Conservation (phyloP, 768 basidiomycete species). For the Lentinus tigrinus region DNA sequence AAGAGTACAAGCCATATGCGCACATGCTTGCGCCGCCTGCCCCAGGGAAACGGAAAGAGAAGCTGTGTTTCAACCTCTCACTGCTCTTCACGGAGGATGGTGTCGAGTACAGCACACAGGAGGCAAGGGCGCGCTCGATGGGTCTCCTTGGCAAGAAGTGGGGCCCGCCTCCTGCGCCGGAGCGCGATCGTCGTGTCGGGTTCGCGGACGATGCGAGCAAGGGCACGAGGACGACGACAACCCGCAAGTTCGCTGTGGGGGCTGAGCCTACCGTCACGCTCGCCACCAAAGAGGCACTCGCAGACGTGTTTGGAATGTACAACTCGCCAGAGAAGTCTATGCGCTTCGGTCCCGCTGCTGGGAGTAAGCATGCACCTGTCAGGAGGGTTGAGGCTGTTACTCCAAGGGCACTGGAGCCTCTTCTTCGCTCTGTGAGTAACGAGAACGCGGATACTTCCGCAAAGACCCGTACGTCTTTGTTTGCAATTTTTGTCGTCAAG, state of each 20-base stretch:
- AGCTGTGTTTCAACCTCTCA: conserved; percentile 63
- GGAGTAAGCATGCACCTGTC: conserved; percentile 73
- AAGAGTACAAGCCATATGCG: conserved; percentile 53
- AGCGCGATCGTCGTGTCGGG: conserved; percentile 40
- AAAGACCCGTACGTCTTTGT: conserved; percentile 36
- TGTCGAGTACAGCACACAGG: conserved; percentile 82
- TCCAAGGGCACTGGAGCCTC: conserved; percentile 22
- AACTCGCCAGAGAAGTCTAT: conserved; percentile 84
- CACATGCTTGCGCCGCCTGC: conserved; percentile 69
- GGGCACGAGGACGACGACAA: conserved; percentile 28
- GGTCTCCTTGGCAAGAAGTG: conserved; percentile 85
- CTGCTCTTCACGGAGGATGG: conserved; percentile 75
- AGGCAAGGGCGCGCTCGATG: conserved; percentile 78
- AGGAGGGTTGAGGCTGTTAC: conserved; percentile 63
- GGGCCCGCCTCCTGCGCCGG: conserved; percentile 57
- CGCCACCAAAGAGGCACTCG: conserved; percentile 93
- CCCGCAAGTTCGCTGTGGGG: conserved; percentile 43
- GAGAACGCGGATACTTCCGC: conserved; percentile 26
- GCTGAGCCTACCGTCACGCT: conserved; percentile 89
- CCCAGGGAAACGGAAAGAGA: conserved; percentile 71
- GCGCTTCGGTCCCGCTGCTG: conserved; percentile 44
- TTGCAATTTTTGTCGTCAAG: not conserved
- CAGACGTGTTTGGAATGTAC: conserved; percentile 95
- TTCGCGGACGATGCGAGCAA: conserved; percentile 60
- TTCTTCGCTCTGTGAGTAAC: conserved; percentile 17